Evolutionary conservation across 345 rosid genomes (phyloP).

Genomic region (Murraya paniculata): DNA sequence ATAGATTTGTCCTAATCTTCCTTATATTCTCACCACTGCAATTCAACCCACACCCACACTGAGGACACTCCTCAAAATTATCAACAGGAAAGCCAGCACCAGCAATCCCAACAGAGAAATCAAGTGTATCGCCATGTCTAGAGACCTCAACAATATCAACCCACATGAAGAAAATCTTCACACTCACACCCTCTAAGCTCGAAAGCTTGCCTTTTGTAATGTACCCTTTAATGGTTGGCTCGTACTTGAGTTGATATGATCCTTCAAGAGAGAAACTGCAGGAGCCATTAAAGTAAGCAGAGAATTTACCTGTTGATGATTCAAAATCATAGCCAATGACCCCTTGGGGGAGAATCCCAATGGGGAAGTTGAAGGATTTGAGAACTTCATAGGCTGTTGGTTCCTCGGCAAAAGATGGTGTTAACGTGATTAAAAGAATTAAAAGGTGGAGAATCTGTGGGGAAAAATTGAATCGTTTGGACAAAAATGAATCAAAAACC

Average conservation of each 20-base stretch:
- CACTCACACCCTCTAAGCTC: constrained; percentile 55
- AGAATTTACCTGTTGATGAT: constrained; percentile 41
- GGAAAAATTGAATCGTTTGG: background rate
- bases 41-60: constrained; percentile 83
- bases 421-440: background rate
- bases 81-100: constrained; percentile 60
- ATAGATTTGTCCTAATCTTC: constrained; percentile 21
- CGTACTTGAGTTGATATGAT: constrained; percentile 52
- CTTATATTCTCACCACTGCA: constrained; percentile 33
- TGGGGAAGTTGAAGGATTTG: constrained; percentile 42
- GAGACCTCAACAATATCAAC: constrained; percentile 60
- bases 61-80: constrained; percentile 72
- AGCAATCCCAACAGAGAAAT: constrained; percentile 64
- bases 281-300: constrained; percentile 45
- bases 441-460: constrained; percentile 1
- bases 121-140: constrained; percentile 45
- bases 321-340: constrained; percentile 50
- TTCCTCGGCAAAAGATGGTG: constrained; percentile 9
- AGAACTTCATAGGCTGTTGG: constrained; percentile 53
- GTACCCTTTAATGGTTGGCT: constrained; percentile 42
- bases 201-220: constrained; percentile 44
- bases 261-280: constrained; percentile 66
- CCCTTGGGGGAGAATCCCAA: constrained; percentile 59
- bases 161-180: constrained; percentile 58
- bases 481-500: constrained; percentile 6